Base-by-base conservation (phyloP, 768 basidiomycete species). In the Naganishia onofrii region DNA sequence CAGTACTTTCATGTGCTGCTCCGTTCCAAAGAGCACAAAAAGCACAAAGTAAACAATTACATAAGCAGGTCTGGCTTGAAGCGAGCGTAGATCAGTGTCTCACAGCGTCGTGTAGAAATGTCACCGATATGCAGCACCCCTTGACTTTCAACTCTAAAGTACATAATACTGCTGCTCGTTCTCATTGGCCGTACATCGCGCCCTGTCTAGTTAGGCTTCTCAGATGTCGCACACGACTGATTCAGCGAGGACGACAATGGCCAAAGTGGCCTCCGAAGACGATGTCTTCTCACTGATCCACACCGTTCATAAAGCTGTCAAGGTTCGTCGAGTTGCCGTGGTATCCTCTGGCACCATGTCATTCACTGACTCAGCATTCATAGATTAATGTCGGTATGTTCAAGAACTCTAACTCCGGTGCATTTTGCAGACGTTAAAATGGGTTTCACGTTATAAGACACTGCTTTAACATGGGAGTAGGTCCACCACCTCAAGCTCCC, bases 401-500 rank as follows among this genome's bases (percentile, higher is more conserved):
- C 28, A 26, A 19, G 17, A 48, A 19, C 1, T 17, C 23, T 44
- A 1, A 12, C 21, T 48, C 9, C 19, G 69, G 76, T 72, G 76
- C 67, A 19, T 26, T 29, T 32, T 15, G 12, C 6, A 42, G n/a
- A 23, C 36, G 28, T 19, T 57, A 10, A 31, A 32, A n/a, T n/a
- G 23, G 9, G 6, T 19, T 8, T 52, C 12, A 36, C 19, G 4
- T 13, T 36, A 56, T 17, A 75, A 66, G 79, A 80, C 56, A 78
- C 76, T 13, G 73, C 77, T 32, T 67, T 80, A 21, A 70, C 78
- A 42, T 80, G 79, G 79, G 79, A 80, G 71, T 67, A 42, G 69
- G 68, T 67, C 6, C 32, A 21, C 1, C 8, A n/a, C 23, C 28
- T 34, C 10, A 42, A 23, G 15, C 7, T 5, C 29, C 42, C 26